Percentiles rank a stretch among this genome's conserved stretches.
Conservation (phyloP, 1,284 basidiomycete genomes). For the Microbotryomycetes sp. region DNA sequence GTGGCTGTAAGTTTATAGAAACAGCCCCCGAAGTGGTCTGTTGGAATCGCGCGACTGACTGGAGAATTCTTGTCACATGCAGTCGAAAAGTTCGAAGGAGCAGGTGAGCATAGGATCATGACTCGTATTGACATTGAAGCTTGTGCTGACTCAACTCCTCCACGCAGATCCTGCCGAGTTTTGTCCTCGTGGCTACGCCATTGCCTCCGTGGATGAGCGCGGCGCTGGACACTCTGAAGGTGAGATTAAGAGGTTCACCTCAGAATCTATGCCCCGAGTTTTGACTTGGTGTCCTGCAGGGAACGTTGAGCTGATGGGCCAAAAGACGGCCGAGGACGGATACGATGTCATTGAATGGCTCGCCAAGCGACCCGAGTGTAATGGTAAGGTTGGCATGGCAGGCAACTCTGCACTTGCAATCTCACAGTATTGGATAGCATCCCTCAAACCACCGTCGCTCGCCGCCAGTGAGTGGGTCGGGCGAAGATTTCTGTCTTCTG, state of each 20-base stretch:
- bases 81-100: conserved; percentile 33
- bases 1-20: no score
- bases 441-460: conserved; percentile 28
- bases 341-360: conserved; percentile 30
- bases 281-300: conserved; percentile 19
- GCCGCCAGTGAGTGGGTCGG: conserved; percentile 15
- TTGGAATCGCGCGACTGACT: not conserved
- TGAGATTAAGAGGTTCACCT: conserved; percentile 28
- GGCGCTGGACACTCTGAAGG: conserved; percentile 26
- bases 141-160: no score
- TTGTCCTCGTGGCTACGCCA: conserved; percentile 31
- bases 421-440: conserved; percentile 32
- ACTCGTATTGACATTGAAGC: no score
- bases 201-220: conserved; percentile 32
- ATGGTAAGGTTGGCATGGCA: conserved; percentile 28
- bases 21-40: no score
- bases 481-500: no score
- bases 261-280: conserved; percentile 41
- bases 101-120: conserved; percentile 1
- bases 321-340: conserved; percentile 27
- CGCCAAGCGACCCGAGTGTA: conserved; percentile 27
- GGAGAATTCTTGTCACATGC: not conserved
- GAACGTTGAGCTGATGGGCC: conserved; percentile 24
- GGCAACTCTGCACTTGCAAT: conserved; percentile 36
- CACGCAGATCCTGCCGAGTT: conserved; percentile 41